A percentile compares a stretch with the other conserved stretches of the same genome.
Conservation (phyloP, 1,284 basidiomycete species). For the Cutaneotrichosporon mucoides region DNA sequence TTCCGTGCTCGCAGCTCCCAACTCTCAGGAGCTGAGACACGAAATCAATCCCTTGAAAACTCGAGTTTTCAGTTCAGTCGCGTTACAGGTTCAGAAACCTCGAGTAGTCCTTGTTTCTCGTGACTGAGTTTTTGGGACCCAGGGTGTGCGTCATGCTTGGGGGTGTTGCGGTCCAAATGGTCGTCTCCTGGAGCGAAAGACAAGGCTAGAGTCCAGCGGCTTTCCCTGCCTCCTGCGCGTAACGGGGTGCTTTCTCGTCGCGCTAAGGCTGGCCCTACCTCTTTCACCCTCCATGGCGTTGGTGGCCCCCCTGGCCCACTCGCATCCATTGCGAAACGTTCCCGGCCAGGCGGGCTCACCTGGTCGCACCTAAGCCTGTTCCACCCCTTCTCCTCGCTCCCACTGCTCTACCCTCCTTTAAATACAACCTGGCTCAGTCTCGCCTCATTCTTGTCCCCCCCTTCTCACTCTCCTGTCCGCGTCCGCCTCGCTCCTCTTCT, state of each 20-base stretch:
- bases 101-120: background rate
- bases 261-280: conserved; percentile 15
- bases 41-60: too few species aligned
- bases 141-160: background rate
- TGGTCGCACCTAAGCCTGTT: conserved; percentile 3
- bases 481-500: background rate
- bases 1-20: too few species aligned
- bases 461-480: background rate
- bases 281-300: conserved; percentile 9
- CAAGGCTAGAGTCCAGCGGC: background rate
- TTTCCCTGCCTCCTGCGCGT: conserved; percentile 11
- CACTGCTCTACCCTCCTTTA: conserved; percentile 11
- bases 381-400: conserved; percentile 5
- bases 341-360: conserved; percentile 12
- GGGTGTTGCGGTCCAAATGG: background rate
- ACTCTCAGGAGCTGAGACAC: too few species aligned
- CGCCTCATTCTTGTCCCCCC: conserved; percentile 1
- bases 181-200: background rate
- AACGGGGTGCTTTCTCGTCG: conserved; percentile 14
- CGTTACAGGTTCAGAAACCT: background rate
- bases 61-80: too few species aligned
- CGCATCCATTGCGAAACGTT: conserved; percentile 20
- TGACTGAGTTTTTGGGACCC: background rate
- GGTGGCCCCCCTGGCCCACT: conserved; percentile 11
- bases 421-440: conserved; percentile 6